These are phyloP conservation scores for Ophiostoma sp. DNA, from an alignment of 2,329 filamentous ascomycete species.

Conservation along the genomic window DNA sequence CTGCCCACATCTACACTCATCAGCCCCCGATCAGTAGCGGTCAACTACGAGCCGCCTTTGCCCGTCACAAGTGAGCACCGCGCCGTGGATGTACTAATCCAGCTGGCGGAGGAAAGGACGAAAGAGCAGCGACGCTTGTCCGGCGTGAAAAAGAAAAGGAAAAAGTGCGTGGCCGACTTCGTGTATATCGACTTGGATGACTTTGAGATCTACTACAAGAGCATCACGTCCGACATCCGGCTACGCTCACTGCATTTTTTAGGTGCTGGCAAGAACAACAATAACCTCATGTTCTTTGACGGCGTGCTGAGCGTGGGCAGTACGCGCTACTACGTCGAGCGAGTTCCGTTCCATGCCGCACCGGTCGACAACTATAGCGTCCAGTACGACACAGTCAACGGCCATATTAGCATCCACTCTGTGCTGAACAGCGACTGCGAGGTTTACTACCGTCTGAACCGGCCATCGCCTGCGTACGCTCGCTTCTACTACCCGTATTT, in stretches of 20 bases:
- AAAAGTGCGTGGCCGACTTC: slow-evolving; percentile 30
- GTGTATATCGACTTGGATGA: slow-evolving; percentile 50
- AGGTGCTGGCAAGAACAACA: slow-evolving; percentile 35
- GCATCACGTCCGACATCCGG: slow-evolving; percentile 38
- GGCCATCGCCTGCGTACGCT: slow-evolving; percentile 54
- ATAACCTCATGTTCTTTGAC: slow-evolving; percentile 49
- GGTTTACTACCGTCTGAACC: slow-evolving; percentile 60
- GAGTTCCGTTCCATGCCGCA: slow-evolving; percentile 51
- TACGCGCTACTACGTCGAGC: slow-evolving; percentile 46
- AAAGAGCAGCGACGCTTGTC: neutral
- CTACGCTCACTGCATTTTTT: slow-evolving; percentile 53
- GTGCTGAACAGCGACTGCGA: slow-evolving; percentile 35
- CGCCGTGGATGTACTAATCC: slow-evolving; percentile 3
- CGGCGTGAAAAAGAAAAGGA: slow-evolving; percentile 11
- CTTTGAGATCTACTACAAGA: slow-evolving; percentile 53
- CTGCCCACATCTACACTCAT: slow-evolving; percentile 30
- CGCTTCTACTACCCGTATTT: slow-evolving; percentile 58
- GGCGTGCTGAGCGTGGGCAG: slow-evolving; percentile 49
- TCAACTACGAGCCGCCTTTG: slow-evolving; percentile 18
- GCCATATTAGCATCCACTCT: slow-evolving; percentile 61
- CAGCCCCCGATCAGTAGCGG: slow-evolving; percentile 30
- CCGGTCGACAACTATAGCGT: slow-evolving; percentile 63
- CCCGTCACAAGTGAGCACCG: neutral
- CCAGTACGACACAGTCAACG: slow-evolving; percentile 42
- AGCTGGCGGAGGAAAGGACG: slow-evolving; percentile 26